Evolutionary conservation across 768 basidiomycete genomes (phyloP), one percentile per base, ranked within the genome.

Genomic region (Termitomyces sp.): DNA sequence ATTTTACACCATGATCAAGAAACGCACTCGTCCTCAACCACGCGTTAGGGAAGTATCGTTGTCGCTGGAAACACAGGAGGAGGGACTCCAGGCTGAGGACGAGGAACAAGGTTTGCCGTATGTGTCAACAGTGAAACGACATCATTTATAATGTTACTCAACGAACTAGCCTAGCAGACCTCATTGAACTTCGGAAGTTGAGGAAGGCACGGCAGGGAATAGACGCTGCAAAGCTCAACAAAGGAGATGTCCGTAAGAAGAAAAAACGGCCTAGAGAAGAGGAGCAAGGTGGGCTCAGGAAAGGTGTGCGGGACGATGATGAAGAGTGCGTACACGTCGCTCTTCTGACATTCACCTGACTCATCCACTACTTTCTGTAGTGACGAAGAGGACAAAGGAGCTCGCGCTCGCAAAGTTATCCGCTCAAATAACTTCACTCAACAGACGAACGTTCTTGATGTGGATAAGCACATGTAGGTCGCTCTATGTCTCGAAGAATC

Each of bases 391-490:
- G 86, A 86, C 44, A 82, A 84, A 31, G 84, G 86, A 53, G 83
- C 87, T 2, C 87, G 83, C 56, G 86, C 90, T 10, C 78, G 91
- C 57, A 78, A 85, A 50, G 82, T 87, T 5, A 87, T 95, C 2
- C 78, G 93, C 40, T 76, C 84, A 21, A 96, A 92, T 72, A 97
- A 97, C 73, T 98, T 99, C 68, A 99, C 97, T 0, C 92, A 95
- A 61, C 96, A 98, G 73, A 99, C 96, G 4, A 96, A 97, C 68
- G 84, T 86, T 1, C 80, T 98, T 21, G 96, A 98, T 68, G 95
- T 97, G 25, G 96, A 99, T 75, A 98, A 98, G 68, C 97, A 98
- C 66, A 98, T 98, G 96, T 95, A 56, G 50, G 91, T 75, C 14
- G 4, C 44, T 34, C 23, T 25, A 12, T 42, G 48, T 34, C 9